Conservation (phyloP, 495 filamentous ascomycete species). For the Aspergillus asperescens region DNA sequence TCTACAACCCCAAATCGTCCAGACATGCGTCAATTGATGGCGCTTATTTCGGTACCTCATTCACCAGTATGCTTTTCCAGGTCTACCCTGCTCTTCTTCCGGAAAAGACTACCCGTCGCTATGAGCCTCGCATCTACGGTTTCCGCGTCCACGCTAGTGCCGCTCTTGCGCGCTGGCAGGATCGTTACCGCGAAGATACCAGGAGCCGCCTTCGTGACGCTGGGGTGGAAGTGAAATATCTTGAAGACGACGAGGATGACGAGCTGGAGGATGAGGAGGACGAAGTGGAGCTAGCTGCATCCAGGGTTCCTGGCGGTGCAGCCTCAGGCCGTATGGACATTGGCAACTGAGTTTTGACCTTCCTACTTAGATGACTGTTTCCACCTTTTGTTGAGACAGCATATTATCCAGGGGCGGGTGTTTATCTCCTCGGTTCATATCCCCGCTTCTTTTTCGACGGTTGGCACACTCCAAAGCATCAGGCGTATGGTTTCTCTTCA, state of each 20-base stretch:
- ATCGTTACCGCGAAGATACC: slow-evolving; percentile 71
- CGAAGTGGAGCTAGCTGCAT: slow-evolving; percentile 21
- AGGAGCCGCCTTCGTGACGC: slow-evolving; percentile 55
- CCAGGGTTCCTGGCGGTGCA: slow-evolving; percentile 34
- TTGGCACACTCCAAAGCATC: slow-evolving; percentile 9
- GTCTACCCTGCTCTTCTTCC: slow-evolving; percentile 89
- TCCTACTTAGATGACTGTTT: background rate
- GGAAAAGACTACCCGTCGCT: slow-evolving; percentile 75
- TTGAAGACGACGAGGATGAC: slow-evolving; percentile 51
- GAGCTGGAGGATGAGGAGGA: slow-evolving; percentile 47
- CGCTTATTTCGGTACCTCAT: slow-evolving; percentile 95
- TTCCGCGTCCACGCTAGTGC: slow-evolving; percentile 92
- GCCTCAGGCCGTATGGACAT: slow-evolving; percentile 44
- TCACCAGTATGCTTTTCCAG: slow-evolving; percentile 98
- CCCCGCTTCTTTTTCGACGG: slow-evolving; percentile 9
- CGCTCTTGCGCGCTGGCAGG: slow-evolving; percentile 87
- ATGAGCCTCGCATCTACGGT: slow-evolving; percentile 84
- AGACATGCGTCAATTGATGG: slow-evolving; percentile 93
- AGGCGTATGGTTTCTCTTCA: slow-evolving; percentile 30
- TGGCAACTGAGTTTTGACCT: slow-evolving; percentile 25
- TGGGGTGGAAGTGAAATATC: slow-evolving; percentile 52
- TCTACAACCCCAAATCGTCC: slow-evolving; percentile 98
- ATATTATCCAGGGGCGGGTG: background rate
- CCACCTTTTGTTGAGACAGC: background rate
- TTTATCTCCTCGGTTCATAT: background rate